These are phyloP conservation scores for Epichloe uncinata DNA, from an alignment of 2,329 filamentous ascomycete species.

Conservation along the genomic window DNA sequence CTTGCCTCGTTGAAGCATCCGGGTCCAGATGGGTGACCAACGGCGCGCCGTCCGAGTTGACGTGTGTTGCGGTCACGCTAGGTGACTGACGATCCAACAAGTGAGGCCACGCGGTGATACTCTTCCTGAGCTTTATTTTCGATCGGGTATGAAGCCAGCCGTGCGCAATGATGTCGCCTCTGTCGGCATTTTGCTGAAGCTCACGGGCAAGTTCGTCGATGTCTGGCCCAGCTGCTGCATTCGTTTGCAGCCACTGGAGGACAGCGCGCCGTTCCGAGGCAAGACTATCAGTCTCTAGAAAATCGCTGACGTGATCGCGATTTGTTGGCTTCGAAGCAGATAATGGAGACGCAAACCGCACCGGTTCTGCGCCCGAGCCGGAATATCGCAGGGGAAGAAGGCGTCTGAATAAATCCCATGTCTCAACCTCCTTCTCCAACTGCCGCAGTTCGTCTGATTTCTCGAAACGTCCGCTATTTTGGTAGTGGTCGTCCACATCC, in stretches of 20 bases:
- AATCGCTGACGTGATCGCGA: conserved; percentile 38
- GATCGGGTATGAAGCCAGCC: conserved; percentile 89
- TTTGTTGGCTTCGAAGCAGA: conserved; percentile 17
- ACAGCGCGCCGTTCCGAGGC: conserved; percentile 70
- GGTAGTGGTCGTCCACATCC: conserved; percentile 36
- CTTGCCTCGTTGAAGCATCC: conserved; percentile 73
- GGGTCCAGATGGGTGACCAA: conserved; percentile 84
- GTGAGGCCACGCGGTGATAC: conserved; percentile 53
- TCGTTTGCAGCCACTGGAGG: conserved; percentile 75
- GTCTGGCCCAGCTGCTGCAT: conserved; percentile 55
- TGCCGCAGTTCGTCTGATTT: conserved; percentile 22
- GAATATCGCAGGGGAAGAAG: conserved; percentile 59
- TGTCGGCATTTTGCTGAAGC: conserved; percentile 60
- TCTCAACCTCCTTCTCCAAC: conserved; percentile 74
- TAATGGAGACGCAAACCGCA: conserved; percentile 17
- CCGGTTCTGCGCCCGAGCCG: conserved; percentile 14
- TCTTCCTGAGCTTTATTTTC: conserved; percentile 81
- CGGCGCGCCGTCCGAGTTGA: conserved; percentile 46
- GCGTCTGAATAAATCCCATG: conserved; percentile 74
- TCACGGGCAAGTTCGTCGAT: conserved; percentile 66
- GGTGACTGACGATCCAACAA: conserved; percentile 50
- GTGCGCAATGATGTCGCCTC: conserved; percentile 69
- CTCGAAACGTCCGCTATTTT: background rate
- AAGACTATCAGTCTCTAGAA: conserved; percentile 56
- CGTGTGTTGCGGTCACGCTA: conserved; percentile 40